Base-by-base conservation (phyloP, 129 eudicot genomes). In the sunflower (Helianthus annuus) region DNA sequence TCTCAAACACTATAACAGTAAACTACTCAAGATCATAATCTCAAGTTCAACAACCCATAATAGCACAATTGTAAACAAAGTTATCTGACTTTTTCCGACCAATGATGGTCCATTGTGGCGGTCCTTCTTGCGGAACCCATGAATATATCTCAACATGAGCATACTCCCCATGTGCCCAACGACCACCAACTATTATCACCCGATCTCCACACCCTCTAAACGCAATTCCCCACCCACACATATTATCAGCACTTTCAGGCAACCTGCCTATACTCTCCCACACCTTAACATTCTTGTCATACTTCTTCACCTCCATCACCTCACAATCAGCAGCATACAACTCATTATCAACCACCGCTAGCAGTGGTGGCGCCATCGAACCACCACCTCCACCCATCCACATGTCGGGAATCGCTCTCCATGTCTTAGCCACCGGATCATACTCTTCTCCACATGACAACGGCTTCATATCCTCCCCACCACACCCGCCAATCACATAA, bases 181-280 rank as follows among this genome's bases (percentile, higher is more conserved):
- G 90, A 48, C 92, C 92, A 22, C 92, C 92, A 17, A 89, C 63
- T 12, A 84, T 83, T 12, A 86, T 84, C 57, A 86, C 82, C 2
- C 78, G 79, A 32, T 86, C 81, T 5, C 96, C 92, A 56, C 96
- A 89, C 5, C 89, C 90, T 70, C 84, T 73, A 66, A 89, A 89
- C 10, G 92, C 96, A 49, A 89, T 72, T 9, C 96, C 96, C 96
- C 92, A 89, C 6, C 92, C 96, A 16, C 66, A 29, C 78, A 75
- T 70, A 10, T 84, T 77, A n/a, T 67, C 80, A 4, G 83, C 92
- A 4, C 86, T 49, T 59, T 84, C 79, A 3, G 96, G 96, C 82
- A 89, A 66, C 40, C 74, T 62, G 29, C 96, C 92, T 2, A 86
- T 71, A 0, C 78, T 73, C n/a, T 55, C 64, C 96, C 96, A 86